Percentiles rank a stretch among this genome's conserved stretches.
Evolutionary conservation across 2,329 filamentous ascomycete genomes (phyloP).

Genomic region (Fusarium sublunatum): DNA sequence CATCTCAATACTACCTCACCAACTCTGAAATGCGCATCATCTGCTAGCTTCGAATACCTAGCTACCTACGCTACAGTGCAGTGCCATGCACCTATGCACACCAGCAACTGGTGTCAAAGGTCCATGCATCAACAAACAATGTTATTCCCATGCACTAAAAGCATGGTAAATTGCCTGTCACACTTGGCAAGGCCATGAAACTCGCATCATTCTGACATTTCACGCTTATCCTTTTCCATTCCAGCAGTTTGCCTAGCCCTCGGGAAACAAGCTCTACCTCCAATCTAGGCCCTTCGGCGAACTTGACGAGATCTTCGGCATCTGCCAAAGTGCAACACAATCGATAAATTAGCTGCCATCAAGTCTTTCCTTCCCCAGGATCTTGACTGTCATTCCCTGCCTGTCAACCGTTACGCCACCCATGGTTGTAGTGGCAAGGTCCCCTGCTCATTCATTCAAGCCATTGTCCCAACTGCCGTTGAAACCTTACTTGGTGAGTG

Average conservation of each 20-base stretch:
- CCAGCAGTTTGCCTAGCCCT: background rate
- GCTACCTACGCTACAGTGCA: background rate
- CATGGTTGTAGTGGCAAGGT: background rate
- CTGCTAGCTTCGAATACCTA: background rate
- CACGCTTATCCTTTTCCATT: conserved; percentile 6
- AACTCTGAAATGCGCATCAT: conserved; percentile 17
- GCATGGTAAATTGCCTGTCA: background rate
- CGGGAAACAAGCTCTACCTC: conserved; percentile 12
- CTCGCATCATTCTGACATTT: conserved; percentile 11
- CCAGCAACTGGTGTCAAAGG: background rate
- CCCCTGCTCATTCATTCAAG: background rate
- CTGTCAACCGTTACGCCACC: background rate
- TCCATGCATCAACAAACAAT: background rate
- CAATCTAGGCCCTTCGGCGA: conserved; percentile 7
- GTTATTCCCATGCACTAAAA: conserved; percentile 6
- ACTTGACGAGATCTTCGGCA: conserved; percentile 1
- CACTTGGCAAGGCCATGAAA: background rate
- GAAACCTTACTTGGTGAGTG: background rate
- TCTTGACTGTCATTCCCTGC: background rate
- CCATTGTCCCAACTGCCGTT: background rate
- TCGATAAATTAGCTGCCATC: background rate
- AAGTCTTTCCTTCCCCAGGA: background rate
- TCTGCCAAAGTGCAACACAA: background rate
- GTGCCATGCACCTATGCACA: background rate
- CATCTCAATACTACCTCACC: background rate